phyloP scores from a whole-genome alignment of 73 alveolate species.

The Paramecium pentaurelia region DNA sequence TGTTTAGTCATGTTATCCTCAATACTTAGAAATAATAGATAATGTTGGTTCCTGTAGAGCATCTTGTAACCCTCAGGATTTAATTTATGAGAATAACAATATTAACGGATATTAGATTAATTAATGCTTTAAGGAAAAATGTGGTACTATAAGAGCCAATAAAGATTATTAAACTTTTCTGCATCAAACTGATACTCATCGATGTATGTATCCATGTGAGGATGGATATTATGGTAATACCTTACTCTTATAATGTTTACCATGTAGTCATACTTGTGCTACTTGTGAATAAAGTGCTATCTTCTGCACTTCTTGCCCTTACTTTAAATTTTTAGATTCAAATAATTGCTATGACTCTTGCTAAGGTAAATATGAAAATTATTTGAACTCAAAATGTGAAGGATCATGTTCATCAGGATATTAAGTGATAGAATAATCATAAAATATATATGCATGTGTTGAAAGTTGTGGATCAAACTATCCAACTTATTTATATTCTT shows the following conservation, averaged over 20 bases:
- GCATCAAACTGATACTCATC: not conserved
- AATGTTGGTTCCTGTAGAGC: not conserved
- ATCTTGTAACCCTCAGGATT: not conserved
- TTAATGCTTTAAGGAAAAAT: not conserved
- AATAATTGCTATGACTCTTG: not conserved
- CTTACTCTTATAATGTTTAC: not conserved
- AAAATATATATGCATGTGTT: not conserved
- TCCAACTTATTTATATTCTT: not conserved
- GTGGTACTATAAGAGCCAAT: not conserved
- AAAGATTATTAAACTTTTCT: not conserved
- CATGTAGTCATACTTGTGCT: not conserved
- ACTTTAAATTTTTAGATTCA: not conserved
- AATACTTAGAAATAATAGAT: not conserved
- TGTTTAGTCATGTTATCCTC: not conserved
- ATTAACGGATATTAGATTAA: not conserved
- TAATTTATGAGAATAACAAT: not conserved
- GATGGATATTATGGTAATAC: not conserved
- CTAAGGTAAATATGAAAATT: not conserved
- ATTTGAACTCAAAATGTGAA: not conserved
- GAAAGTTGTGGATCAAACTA: not conserved
- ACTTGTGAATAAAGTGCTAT: not conserved
- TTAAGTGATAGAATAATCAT: not conserved
- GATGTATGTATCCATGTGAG: not conserved
- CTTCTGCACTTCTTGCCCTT: not conserved
- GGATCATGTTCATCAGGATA: not conserved